Evolutionary conservation across 2,329 filamentous ascomycete species (phyloP).

Genomic region (Aschersonia sp.): DNA sequence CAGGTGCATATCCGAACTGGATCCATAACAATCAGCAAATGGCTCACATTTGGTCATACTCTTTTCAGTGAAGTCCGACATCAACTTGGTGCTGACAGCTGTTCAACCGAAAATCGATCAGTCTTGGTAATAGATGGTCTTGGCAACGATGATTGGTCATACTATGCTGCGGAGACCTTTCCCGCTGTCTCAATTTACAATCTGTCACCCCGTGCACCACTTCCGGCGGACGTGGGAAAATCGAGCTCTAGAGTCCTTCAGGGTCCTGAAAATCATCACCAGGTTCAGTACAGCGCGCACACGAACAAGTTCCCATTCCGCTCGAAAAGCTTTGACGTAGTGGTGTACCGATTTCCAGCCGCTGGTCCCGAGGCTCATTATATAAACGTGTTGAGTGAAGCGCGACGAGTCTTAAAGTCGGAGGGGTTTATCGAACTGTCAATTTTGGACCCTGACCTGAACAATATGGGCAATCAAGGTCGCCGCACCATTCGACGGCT

Average conservation of each 20-base stretch:
- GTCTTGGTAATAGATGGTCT: constrained; percentile 72
- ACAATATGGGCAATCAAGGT: constrained; percentile 65
- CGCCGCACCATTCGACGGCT: constrained; percentile 54
- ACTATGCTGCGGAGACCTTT: constrained; percentile 69
- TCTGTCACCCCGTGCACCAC: constrained; percentile 43
- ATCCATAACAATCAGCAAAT: constrained; percentile 76
- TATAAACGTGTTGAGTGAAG: constrained; percentile 57
- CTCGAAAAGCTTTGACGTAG: constrained; percentile 58
- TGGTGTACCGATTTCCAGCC: constrained; percentile 64
- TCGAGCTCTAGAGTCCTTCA: constrained; percentile 33
- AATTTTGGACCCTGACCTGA: constrained; percentile 65
- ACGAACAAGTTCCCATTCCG: constrained; percentile 60
- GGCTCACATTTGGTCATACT: constrained; percentile 73
- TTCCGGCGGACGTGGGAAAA: constrained; percentile 28
- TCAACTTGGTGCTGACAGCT: constrained; percentile 37
- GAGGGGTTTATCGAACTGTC: constrained; percentile 69
- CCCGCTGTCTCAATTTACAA: constrained; percentile 65
- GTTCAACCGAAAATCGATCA: constrained; percentile 31
- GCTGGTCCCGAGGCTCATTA: constrained; percentile 56
- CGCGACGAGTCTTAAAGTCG: constrained; percentile 62
- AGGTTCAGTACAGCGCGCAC: constrained; percentile 53
- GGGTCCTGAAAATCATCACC: constrained; percentile 57
- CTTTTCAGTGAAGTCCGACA: constrained; percentile 69
- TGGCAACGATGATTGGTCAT: constrained; percentile 76
- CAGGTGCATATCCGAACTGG: constrained; percentile 67